Conservation (phyloP, 805 yeast genomes). For the Candida pini region DNA sequence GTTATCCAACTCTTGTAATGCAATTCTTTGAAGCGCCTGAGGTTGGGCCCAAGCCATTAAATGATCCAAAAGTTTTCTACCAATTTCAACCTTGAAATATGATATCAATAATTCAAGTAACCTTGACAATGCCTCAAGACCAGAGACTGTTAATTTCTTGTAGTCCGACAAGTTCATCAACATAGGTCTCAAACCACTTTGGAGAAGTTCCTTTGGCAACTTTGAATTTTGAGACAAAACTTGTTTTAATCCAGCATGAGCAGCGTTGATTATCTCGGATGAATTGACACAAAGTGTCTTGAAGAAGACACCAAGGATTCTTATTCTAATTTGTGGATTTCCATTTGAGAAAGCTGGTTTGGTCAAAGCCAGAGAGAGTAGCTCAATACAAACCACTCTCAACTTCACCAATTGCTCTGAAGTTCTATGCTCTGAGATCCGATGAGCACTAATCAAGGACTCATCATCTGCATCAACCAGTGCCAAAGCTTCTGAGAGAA, state of each 20-base stretch:
- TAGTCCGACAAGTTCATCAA: slow-evolving; percentile 92
- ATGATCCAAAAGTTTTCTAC: slow-evolving; percentile 87
- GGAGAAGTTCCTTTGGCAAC: slow-evolving; percentile 90
- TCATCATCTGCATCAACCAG: slow-evolving; percentile 98
- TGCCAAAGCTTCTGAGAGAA: slow-evolving; percentile 85
- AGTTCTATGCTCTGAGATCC: slow-evolving; percentile 80
- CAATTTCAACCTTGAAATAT: slow-evolving; percentile 95
- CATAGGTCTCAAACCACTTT: slow-evolving; percentile 93
- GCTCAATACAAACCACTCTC: slow-evolving; percentile 82
- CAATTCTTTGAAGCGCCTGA: slow-evolving; percentile 62
- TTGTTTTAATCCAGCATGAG: slow-evolving; percentile 79
- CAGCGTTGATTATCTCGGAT: slow-evolving; percentile 84
- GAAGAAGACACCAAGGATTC: slow-evolving; percentile 90
- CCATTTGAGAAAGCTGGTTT: slow-evolving; percentile 78
- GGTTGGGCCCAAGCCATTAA: slow-evolving; percentile 95
- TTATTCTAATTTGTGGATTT: slow-evolving; percentile 59
- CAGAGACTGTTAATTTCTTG: slow-evolving; percentile 80
- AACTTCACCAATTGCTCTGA: slow-evolving; percentile 82
- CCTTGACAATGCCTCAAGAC: slow-evolving; percentile 86
- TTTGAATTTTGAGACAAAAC: slow-evolving; percentile 82
- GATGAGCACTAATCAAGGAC: slow-evolving; percentile 80
- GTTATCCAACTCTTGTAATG: slow-evolving; percentile 73
- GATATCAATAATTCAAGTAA: slow-evolving; percentile 81
- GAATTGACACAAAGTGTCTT: slow-evolving; percentile 85
- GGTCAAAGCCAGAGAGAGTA: slow-evolving; percentile 76